phyloP scores from a whole-genome alignment of 2,329 filamentous ascomycete genomes.

The Fusarium sarcochroum region DNA sequence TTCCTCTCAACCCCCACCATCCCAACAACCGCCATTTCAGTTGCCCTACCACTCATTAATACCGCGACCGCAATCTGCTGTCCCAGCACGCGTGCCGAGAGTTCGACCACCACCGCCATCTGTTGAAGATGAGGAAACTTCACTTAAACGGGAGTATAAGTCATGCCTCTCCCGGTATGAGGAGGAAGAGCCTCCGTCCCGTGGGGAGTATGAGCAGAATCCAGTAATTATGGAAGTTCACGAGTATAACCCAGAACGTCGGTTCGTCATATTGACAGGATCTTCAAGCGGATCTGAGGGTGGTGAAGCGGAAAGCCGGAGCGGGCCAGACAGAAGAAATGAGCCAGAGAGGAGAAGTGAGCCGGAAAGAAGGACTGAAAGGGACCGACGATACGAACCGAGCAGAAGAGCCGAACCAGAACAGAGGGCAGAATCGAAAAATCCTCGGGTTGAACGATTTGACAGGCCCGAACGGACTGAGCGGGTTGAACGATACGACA shows the following conservation, averaged over 20 bases:
- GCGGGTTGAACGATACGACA: constrained; percentile 26
- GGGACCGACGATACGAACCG: constrained; percentile 14
- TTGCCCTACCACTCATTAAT: constrained; percentile 38
- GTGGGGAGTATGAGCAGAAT: constrained; percentile 77
- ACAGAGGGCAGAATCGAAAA: constrained; percentile 40
- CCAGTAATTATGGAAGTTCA: constrained; percentile 75
- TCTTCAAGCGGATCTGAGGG: constrained; percentile 45
- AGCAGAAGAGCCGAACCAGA: constrained; percentile 21
- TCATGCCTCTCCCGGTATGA: constrained; percentile 46
- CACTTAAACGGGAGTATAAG: constrained; percentile 73
- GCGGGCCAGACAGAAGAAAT: constrained; percentile 11
- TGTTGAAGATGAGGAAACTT: constrained; percentile 77
- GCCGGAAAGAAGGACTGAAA: constrained; percentile 15
- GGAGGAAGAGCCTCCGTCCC: constrained; percentile 70
- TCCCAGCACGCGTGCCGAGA: constrained; percentile 39
- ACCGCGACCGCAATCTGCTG: constrained; percentile 33
- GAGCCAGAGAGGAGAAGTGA: constrained; percentile 22
- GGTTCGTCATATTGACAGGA: constrained; percentile 72
- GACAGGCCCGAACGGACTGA: constrained; percentile 27
- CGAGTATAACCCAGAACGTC: constrained; percentile 72
- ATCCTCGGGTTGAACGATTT: constrained; percentile 28
- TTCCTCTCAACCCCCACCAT: constrained; percentile 34
- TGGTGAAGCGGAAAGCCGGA: constrained; percentile 46
- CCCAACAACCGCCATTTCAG: constrained; percentile 33
- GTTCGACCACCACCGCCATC: constrained; percentile 72